Conservation (phyloP, 192 early-diverging fungal species). For the Coemansia sp. region DNA sequence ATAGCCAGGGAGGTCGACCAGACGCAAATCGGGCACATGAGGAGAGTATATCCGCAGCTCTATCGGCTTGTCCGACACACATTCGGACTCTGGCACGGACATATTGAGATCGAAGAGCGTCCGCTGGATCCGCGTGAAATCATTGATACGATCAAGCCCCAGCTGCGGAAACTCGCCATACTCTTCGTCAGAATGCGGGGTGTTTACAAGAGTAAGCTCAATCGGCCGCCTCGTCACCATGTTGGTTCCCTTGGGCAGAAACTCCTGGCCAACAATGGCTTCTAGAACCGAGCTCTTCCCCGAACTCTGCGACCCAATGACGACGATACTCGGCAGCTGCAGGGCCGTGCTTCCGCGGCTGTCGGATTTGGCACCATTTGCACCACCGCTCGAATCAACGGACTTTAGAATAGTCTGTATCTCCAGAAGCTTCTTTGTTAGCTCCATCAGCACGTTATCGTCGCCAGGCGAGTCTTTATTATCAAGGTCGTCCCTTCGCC, state of each 20-base stretch:
- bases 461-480: conserved; percentile 43
- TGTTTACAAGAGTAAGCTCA: conserved; percentile 82
- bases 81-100: conserved; percentile 91
- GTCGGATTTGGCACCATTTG: background rate
- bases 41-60: conserved; percentile 84
- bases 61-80: conserved; percentile 81
- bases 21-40: conserved; percentile 77
- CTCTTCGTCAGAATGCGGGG: conserved; percentile 71
- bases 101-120: conserved; percentile 94
- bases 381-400: conserved; percentile 55
- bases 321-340: conserved; percentile 86
- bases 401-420: conserved; percentile 91
- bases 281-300: conserved; percentile 87
- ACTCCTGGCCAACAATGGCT: conserved; percentile 84
- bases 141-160: conserved; percentile 83
- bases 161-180: conserved; percentile 87
- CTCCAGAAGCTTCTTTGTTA: conserved; percentile 95
- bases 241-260: conserved; percentile 82
- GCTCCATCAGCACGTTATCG: conserved; percentile 55
- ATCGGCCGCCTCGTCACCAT: conserved; percentile 86
- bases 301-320: conserved; percentile 82
- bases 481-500: background rate
- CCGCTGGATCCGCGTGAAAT: conserved; percentile 88
- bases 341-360: conserved; percentile 64
- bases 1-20: conserved; percentile 86